These are phyloP conservation scores for Ceriops zippeliana DNA, from an alignment of 345 rosid genomes.

Conservation along the genomic window DNA sequence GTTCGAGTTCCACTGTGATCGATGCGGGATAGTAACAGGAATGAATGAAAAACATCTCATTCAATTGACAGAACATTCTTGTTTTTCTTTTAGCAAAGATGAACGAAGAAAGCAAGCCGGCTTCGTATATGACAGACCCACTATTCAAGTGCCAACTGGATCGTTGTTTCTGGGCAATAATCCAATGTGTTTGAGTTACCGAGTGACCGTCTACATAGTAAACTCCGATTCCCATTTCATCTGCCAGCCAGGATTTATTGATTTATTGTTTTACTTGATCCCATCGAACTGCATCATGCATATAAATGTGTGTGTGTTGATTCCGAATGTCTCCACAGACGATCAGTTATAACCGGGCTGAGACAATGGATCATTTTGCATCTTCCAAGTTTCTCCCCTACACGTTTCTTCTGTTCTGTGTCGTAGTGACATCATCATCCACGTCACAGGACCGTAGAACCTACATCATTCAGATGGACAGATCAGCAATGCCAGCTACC, in stretches of 20 bases:
- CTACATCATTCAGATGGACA: conserved; percentile 46
- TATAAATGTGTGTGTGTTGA: background rate
- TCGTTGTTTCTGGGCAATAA: no score
- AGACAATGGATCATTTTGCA: conserved; percentile 9
- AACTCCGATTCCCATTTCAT: no score
- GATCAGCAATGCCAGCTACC: conserved; percentile 31
- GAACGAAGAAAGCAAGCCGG: background rate
- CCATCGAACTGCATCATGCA: background rate
- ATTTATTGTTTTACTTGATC: background rate
- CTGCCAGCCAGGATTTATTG: no score
- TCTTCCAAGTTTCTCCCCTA: conserved; percentile 10
- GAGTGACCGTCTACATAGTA: no score
- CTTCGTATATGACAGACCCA: background rate
- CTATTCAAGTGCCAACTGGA: no score
- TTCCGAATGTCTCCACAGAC: background rate
- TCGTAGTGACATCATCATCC: conserved; percentile 5
- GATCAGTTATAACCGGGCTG: conserved; percentile 4
- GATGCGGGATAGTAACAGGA: no score
- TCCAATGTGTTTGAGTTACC: no score
- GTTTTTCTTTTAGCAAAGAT: no score
- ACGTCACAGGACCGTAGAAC: conserved; percentile 12
- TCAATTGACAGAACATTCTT: no score
- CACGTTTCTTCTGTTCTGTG: conserved; percentile 14
- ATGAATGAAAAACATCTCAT: no score
- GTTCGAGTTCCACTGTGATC: no score